Base-by-base conservation (phyloP, 345 rosid genomes). In the Jatropha curcas region DNA sequence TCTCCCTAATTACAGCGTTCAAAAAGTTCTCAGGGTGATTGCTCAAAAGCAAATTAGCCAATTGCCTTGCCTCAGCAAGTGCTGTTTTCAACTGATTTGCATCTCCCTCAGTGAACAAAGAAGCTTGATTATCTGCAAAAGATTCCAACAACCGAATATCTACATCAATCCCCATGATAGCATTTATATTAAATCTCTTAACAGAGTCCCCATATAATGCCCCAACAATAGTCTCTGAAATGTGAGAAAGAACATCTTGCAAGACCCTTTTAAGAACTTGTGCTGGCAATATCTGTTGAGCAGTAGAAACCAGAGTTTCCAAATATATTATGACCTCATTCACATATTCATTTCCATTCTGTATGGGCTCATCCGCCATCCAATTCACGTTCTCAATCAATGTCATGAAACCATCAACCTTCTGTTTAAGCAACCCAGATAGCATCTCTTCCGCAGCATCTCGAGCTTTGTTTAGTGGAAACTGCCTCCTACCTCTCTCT, bases 361-460 rank as follows among this genome's bases (percentile, higher is more conserved):
- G 90, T 34, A 82, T 79, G 55, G 87, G 81, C 53, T 92, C 97
- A 58, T 95, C 99, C n/a, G 90, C 82, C 90, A 84, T 87, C 99
- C 99, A 95, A 63, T 91, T 95, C 61, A 95, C 98, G 59, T 95
- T 95, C 86, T 95, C 99, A 19, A 95, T 84, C 82, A 95, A 76
- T 6, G 84, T 72, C 97, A 91, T 87, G 84, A 92, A 95, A n/a
- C 98, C 93, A 65, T 91, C 96, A 53, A 88, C 94, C 88, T 95
- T 92, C 62, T 74, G 78, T 76, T 92, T 95, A 51, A 95, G 98
- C 88, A 95, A 59, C 66, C 99, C 96, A 31, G 97, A 95, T 27
- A 95, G 88, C 77, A 85, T 89, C 25, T 89, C 98, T 80, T 92
- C 99, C 0, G 98, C 97, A 60, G 89, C 93, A 81, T 90, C 93